Evolutionary conservation across 2,329 filamentous ascomycete genomes (phyloP), one percentile per base, ranked within the genome.

Genomic region (Penicillium nordicum): DNA sequence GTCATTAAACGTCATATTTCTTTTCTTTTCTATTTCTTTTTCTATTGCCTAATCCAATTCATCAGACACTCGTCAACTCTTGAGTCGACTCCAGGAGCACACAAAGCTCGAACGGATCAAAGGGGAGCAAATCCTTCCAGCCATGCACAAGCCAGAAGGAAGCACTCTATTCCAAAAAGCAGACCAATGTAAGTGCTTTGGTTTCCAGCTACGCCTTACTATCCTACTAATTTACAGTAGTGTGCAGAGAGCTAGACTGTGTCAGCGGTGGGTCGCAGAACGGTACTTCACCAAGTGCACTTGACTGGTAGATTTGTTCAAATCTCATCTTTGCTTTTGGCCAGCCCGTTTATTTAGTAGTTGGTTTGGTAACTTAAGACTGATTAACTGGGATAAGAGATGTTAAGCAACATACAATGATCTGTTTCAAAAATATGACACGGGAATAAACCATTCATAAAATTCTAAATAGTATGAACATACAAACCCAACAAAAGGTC

Each of bases 141-240:
- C 69, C 0, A 67, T 58, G 58, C 63, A 63, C 45, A 59, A 68
- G 16, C 64, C 67, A 1, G 58, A 64, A 18, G 57, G 55, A 8
- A 71, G 68, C 29, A 50, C 56, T 6, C 60, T 58, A 11, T 71
- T 69, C 43, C 62, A 67, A 21, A 63, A 66, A 23, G 69, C 69
- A 9, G 68, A 72, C 11, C 62, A 69, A 36, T 29, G 69, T 72
- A 11, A 59, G 63, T 60, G 12, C 3, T 7, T 12, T 6, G 1
- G 5, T 4, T 4, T 8, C 1, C 1, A 4, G 7, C 5, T 2
- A 16, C 12, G 5, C 0, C 1, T 21, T 29, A 23, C 2, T n/a
- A 1, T 8, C 14, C 14, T 2, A 41, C 45, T 65, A 27, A 64
- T 6, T 2, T 3, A 16, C 1, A n/a, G 2, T 18, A 65, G 63